These are phyloP conservation scores for Penicillium corylophilum DNA, from an alignment of 2,329 filamentous ascomycete genomes.

Conservation along the genomic window DNA sequence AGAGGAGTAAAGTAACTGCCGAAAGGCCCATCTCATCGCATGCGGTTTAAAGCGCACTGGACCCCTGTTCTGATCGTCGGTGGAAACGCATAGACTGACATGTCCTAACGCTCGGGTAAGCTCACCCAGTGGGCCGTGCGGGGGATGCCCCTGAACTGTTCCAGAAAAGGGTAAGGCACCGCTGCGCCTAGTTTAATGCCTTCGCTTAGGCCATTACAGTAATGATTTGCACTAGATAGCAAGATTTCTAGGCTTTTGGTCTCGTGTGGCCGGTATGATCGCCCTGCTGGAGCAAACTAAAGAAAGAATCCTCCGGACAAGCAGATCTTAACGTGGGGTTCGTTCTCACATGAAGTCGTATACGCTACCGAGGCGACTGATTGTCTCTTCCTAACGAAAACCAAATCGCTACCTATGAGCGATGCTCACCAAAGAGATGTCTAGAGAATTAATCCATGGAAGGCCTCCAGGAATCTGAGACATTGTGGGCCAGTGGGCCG, in stretches of 20 bases:
- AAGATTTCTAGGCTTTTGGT: not conserved
- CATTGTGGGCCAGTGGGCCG: not conserved
- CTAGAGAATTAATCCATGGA: not conserved
- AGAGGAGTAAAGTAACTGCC: not conserved
- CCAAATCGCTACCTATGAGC: not conserved
- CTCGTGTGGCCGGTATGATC: not conserved
- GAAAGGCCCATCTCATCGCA: not conserved
- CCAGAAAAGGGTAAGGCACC: constrained; percentile 3
- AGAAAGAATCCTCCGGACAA: not conserved
- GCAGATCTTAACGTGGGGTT: not conserved
- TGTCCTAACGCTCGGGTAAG: not conserved
- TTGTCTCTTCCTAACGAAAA: not conserved
- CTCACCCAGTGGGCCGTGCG: constrained; percentile 2
- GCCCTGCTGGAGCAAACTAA: not conserved
- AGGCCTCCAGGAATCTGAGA: not conserved
- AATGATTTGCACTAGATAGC: constrained; percentile 17
- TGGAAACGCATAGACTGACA: not conserved
- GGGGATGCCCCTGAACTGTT: constrained; percentile 16
- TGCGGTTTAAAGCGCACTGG: not conserved
- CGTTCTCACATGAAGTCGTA: constrained; percentile 7
- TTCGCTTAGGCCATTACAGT: constrained; percentile 21
- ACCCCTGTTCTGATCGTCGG: not conserved
- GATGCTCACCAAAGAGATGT: not conserved
- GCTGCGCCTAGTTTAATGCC: constrained; percentile 1
- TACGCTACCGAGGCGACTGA: not conserved